phyloP scores from a whole-genome alignment of 495 filamentous ascomycete species.

The Lasiosphaeris hirsuta region DNA sequence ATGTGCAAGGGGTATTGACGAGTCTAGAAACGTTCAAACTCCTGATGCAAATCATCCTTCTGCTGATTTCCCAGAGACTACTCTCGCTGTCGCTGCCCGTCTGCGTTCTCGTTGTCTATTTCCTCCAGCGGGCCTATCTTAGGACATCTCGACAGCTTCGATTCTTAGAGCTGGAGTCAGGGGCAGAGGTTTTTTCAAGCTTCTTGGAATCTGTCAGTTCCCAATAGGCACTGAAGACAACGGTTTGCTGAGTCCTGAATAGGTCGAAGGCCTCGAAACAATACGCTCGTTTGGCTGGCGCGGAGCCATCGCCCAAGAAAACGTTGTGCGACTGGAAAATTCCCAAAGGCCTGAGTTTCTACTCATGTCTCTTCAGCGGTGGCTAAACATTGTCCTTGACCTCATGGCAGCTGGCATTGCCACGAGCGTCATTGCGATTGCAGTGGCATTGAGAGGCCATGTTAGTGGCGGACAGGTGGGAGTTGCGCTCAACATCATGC shows the following conservation, averaged over 20 bases:
- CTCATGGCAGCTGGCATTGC: conserved; percentile 38
- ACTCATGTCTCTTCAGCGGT: conserved; percentile 42
- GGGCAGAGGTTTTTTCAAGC: conserved; percentile 56
- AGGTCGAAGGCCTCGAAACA: conserved; percentile 37
- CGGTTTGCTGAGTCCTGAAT: too few species aligned
- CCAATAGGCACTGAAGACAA: neutral
- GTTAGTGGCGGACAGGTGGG: conserved; percentile 31
- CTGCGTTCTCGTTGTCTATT: conserved; percentile 38
- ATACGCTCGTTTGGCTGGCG: conserved; percentile 49
- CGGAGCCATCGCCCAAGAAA: conserved; percentile 17
- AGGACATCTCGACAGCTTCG: conserved; percentile 63
- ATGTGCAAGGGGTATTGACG: neutral
- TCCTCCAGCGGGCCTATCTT: conserved; percentile 60
- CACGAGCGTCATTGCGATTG: conserved; percentile 41
- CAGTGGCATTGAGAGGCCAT: conserved; percentile 29
- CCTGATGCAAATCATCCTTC: conserved; percentile 33
- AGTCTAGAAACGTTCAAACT: conserved; percentile 27
- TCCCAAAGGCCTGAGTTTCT: conserved; percentile 43
- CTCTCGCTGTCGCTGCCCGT: conserved; percentile 36
- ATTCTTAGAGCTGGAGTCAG: conserved; percentile 59
- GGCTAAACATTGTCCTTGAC: conserved; percentile 45
- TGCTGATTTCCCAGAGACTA: conserved; percentile 44
- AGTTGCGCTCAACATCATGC: conserved; percentile 27
- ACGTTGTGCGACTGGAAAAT: conserved; percentile 26
- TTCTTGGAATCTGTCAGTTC: conserved; percentile 49